These are phyloP conservation scores for Penicillium bovifimosum DNA, from an alignment of 495 filamentous ascomycete genomes.

Conservation along the genomic window DNA sequence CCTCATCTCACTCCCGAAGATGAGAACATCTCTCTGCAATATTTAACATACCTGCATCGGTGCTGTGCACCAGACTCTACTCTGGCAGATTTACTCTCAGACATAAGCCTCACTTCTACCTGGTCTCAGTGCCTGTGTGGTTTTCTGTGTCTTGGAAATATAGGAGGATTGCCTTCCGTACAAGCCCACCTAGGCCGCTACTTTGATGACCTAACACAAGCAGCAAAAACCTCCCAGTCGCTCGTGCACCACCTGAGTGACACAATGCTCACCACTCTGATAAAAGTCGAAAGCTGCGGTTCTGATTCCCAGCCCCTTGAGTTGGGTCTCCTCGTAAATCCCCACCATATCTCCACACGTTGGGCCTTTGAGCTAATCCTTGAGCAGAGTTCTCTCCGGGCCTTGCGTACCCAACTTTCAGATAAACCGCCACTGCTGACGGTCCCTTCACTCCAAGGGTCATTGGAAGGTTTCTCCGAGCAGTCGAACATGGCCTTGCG, in stretches of 20 bases:
- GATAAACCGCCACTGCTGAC: background rate
- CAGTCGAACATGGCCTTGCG: conserved; percentile 6
- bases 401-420: conserved; percentile 9
- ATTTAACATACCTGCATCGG: conserved; percentile 18
- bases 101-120: conserved; percentile 22
- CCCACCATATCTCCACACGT: background rate
- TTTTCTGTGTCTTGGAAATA: conserved; percentile 17
- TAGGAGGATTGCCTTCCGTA: conserved; percentile 16
- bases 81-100: conserved; percentile 13
- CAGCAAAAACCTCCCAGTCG: conserved; percentile 6
- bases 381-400: conserved; percentile 19
- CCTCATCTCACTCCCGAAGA: conserved; percentile 13
- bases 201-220: conserved; percentile 20
- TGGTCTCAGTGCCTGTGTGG: conserved; percentile 30
- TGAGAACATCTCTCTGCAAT: conserved; percentile 18
- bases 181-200: conserved; percentile 25
- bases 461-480: background rate
- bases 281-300: conserved; percentile 16
- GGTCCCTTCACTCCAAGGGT: background rate
- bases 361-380: conserved; percentile 14
- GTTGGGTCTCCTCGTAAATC: conserved; percentile 26
- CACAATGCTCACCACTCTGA: conserved; percentile 23
- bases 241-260: conserved; percentile 15
- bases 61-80: conserved; percentile 14
- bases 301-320: conserved; percentile 14